These are phyloP conservation scores for Trametes punicea DNA, from an alignment of 768 basidiomycete genomes.

Conservation along the genomic window DNA sequence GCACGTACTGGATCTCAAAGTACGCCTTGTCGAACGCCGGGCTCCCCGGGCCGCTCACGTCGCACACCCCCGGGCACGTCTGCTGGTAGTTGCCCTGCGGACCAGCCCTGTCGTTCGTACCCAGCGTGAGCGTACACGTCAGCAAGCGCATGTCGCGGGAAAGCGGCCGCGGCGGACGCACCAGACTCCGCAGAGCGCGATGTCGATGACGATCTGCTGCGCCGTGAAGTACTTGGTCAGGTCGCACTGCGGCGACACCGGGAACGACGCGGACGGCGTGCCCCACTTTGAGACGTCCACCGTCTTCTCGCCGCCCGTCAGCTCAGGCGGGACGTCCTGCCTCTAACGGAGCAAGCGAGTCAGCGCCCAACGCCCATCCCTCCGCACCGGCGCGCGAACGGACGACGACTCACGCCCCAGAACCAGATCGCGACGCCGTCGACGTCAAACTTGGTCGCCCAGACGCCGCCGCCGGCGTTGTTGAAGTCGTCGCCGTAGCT, in stretches of 20 bases:
- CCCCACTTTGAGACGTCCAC: conserved; percentile 41
- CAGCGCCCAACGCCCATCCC: not conserved
- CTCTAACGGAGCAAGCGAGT: conserved; percentile 27
- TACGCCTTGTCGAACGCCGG: conserved; percentile 55
- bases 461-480: conserved; percentile 56
- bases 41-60: conserved; percentile 52
- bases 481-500: conserved; percentile 43
- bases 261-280: conserved; percentile 40
- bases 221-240: conserved; percentile 42
- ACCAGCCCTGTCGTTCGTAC: conserved; percentile 45
- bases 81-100: conserved; percentile 38
- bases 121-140: not conserved
- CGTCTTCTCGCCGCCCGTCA: conserved; percentile 28
- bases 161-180: conserved; percentile 24
- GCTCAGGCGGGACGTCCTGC: conserved; percentile 33
- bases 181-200: conserved; percentile 52
- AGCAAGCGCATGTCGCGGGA: not conserved
- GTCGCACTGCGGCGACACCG: conserved; percentile 36
- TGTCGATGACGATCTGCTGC: conserved; percentile 53
- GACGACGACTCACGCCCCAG: conserved; percentile 38
- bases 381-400: not conserved
- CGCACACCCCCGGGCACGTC: conserved; percentile 29
- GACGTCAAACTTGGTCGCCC: conserved; percentile 64
- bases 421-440: conserved; percentile 52
- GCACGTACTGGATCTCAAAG: conserved; percentile 67